phyloP scores from a whole-genome alignment of 208 protist genomes.

The Leishmania major region DNA sequence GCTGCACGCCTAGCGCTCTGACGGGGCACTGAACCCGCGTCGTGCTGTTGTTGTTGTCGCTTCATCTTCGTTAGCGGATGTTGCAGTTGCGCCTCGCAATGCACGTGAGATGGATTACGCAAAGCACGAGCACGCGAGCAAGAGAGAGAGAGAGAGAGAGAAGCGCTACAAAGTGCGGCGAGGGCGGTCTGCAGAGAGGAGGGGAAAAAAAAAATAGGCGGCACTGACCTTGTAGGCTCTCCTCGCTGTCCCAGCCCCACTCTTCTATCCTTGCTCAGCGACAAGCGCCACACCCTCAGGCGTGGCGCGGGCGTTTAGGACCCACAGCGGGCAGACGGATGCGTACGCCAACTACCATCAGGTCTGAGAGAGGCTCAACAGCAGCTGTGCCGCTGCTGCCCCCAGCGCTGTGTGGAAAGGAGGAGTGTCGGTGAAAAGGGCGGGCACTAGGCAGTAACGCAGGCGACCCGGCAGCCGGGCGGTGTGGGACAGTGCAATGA shows the following conservation, averaged over 20 bases:
- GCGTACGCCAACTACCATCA: conserved; percentile 24
- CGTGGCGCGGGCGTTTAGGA: background rate
- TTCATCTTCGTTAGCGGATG: background rate
- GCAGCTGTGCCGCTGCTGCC: background rate
- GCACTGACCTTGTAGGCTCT: background rate
- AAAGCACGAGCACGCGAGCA: conserved; percentile 1
- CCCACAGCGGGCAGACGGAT: conserved; percentile 19
- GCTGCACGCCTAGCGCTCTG: background rate
- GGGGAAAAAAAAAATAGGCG: background rate
- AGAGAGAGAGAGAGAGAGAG: conserved; percentile 21
- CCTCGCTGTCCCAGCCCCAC: background rate
- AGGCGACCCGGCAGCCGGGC: background rate
- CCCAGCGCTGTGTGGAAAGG: background rate
- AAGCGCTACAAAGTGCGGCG: background rate
- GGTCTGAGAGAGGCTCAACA: background rate
- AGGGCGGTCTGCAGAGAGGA: background rate
- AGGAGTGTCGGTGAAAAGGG: background rate
- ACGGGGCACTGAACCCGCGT: background rate
- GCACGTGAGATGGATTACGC: background rate
- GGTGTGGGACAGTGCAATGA: background rate
- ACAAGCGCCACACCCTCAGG: background rate
- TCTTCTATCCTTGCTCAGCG: background rate
- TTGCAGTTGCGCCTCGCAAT: background rate
- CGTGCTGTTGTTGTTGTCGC: background rate
- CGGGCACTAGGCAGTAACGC: background rate